These are phyloP conservation scores for Haplographium delicatum DNA, from an alignment of 495 filamentous ascomycete genomes.

Conservation along the genomic window DNA sequence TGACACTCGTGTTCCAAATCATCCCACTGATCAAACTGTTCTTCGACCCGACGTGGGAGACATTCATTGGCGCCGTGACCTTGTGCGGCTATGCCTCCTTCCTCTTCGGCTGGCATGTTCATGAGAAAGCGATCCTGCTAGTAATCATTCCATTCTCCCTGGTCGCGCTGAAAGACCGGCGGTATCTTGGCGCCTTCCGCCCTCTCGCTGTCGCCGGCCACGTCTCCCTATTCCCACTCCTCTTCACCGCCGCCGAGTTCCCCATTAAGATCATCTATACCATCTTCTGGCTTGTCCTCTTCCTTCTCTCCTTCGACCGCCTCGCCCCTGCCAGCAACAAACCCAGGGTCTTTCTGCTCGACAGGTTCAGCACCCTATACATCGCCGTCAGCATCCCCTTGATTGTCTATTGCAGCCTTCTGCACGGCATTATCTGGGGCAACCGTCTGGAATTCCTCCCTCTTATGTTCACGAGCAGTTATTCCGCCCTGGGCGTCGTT, in stretches of 20 bases:
- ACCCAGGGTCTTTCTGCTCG: slow-evolving; percentile 76
- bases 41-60: slow-evolving; percentile 72
- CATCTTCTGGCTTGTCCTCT: slow-evolving; percentile 82
- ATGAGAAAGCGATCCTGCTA: slow-evolving; percentile 93
- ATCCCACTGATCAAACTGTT: slow-evolving; percentile 82
- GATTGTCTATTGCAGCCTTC: slow-evolving; percentile 79
- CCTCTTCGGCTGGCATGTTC: slow-evolving; percentile 97
- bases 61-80: slow-evolving; percentile 82
- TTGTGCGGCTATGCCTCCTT: slow-evolving; percentile 97
- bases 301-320: slow-evolving; percentile 79
- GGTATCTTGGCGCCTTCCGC: slow-evolving; percentile 86
- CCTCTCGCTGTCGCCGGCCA: slow-evolving; percentile 90
- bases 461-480: slow-evolving; percentile 94
- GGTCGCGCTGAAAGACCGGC: slow-evolving; percentile 85
- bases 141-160: slow-evolving; percentile 95
- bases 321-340: slow-evolving; percentile 75
- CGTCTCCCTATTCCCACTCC: slow-evolving; percentile 88
- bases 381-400: slow-evolving; percentile 82
- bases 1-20: slow-evolving; percentile 79
- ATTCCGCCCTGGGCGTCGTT: slow-evolving; percentile 90
- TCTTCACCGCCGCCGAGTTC: slow-evolving; percentile 89
- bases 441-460: slow-evolving; percentile 83
- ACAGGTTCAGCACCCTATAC: slow-evolving; percentile 85
- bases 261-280: slow-evolving; percentile 92
- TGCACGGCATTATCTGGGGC: slow-evolving; percentile 80